Evolutionary conservation across 768 basidiomycete species (phyloP), one percentile per base, ranked within the genome.

Genomic region (Boletus eberwhitei): DNA sequence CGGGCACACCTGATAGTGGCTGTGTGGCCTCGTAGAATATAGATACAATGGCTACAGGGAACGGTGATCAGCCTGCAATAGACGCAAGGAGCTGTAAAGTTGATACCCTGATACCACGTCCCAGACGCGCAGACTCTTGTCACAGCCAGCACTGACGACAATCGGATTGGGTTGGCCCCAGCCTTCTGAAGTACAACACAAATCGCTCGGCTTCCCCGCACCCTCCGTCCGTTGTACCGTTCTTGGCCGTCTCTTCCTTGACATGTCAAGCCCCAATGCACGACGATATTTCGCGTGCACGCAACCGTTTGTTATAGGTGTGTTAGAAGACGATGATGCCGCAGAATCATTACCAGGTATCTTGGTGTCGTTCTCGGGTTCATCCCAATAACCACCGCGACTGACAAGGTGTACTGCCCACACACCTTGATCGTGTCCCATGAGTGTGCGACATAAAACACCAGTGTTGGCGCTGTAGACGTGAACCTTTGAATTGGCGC

Each of bases 1-100:
- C 89, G 91, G 52, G 96, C 77, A 69, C 93, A 97, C 31, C 96
- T 85, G 48, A 98, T 88, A 1, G 96, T 98, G 0, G 93, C 90
- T 0, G 84, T 83, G 71, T 98, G 96, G 0, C 95, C 96, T 1
- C 78, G 74, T 9, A 99, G 79, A 17, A 84, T 77, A 66, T 95
- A 88, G 13, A 93, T 79, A 62, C 90, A 91, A 58, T 82, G 78
- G 9, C 80, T 81, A 47, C 5, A 47, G 12, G 26, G 4, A 39
- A 5, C 3, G 1, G 6, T 40, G 17, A 52, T 61, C 22, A 70
- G 55, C 31, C 6, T 14, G 40, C 2, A 24, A 40, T 19, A 50
- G 36, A 37, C 1, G 12, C 24, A 57, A 22, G 16, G 21, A 16
- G 29, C 8, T 0, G 17, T 12, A 32, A 38, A 22, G 17, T 3